phyloP scores from a whole-genome alignment of 164 flowering plant species.

The Hamamelis virginiana region DNA sequence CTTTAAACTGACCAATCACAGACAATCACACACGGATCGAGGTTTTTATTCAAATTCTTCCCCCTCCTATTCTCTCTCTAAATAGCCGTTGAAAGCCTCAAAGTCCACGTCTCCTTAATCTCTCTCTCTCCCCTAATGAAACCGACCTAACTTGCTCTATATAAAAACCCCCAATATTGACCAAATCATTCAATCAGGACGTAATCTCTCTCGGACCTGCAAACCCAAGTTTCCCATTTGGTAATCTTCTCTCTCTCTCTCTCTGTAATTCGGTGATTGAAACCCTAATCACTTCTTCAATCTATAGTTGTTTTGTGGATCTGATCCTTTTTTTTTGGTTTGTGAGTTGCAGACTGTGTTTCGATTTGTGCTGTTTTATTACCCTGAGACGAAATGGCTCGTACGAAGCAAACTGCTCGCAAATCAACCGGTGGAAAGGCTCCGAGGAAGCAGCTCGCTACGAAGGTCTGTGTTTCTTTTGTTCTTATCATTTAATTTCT shows the following conservation, averaged over 20 bases:
- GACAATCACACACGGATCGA: slow-evolving; percentile 19
- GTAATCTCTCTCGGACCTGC: not conserved
- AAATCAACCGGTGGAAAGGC: slow-evolving; percentile 60
- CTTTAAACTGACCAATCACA: slow-evolving; percentile 17
- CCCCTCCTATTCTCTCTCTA: not conserved
- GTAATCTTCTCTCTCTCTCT: not conserved
- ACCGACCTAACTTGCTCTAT: not conserved
- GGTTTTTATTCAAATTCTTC: slow-evolving; percentile 4
- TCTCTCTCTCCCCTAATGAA: not conserved
- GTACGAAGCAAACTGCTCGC: slow-evolving; percentile 60
- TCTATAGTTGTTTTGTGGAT: not conserved
- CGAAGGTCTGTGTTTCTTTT: slow-evolving; percentile 31
- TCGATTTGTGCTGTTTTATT: not conserved
- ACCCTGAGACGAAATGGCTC: slow-evolving; percentile 35
- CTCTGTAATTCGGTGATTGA: no score
- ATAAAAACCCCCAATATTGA: not conserved
- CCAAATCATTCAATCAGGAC: not conserved
- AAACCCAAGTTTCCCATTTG: no score
- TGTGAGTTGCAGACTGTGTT: not conserved
- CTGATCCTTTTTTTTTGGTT: not conserved
- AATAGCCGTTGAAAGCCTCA: slow-evolving; percentile 14
- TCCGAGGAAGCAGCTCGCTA: slow-evolving; percentile 59
- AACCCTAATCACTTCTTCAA: no score
- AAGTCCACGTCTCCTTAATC: no score
- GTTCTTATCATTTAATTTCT: not conserved